Evolutionary conservation across 331 rosid genomes (phyloP), one percentile per base, ranked within the genome.

Genomic region (Telfairia occidentalis): DNA sequence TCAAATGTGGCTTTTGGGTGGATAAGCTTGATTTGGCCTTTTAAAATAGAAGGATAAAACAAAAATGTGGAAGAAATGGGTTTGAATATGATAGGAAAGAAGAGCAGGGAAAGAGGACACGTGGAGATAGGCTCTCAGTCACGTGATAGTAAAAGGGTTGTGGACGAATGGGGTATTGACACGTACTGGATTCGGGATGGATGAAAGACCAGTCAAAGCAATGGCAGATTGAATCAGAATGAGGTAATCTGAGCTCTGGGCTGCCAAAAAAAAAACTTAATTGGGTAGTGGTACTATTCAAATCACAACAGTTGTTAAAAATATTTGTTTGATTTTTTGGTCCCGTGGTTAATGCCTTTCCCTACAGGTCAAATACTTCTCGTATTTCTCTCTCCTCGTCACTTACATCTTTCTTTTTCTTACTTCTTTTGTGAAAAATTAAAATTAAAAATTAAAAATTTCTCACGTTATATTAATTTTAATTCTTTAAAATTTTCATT

Each of bases 211-310:
- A 45, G 74, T 69, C 74, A 70, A 70, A 45, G 57, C 5, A 69
- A 63, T n/a, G 3, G 71, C 42, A 30, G 5, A 60, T 15, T 60
- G 67, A 29, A 60, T 60, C 2, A 54, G 61, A 54, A 3, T 54
- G 28, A 54, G 37, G 11, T 3, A 23, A 46, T 3, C 24, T 67
- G 73, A 42, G 53, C 9, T 66, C 45, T 32, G 72, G 43, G 18
- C 12, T 23, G 21, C 26, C 18, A 50, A 50, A 48, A 48, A 5
- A n/a, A n/a, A n/a, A n/a, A n/a, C n/a, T n/a, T n/a, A n/a, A n/a
- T n/a, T n/a, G n/a, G n/a, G n/a, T n/a, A n/a, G 24, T 64, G 71
- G 73, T 70, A 26, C 57, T 70, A 45, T 70, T 67, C 5, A 70
- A 70, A 70, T 70, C 74, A 26, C 57, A 70, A 70, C 57, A 45